A percentile compares a stretch with the other conserved stretches of the same genome.
Evolutionary conservation across 1,284 basidiomycete species (phyloP).

Genomic region (Jaminaea rosea): DNA sequence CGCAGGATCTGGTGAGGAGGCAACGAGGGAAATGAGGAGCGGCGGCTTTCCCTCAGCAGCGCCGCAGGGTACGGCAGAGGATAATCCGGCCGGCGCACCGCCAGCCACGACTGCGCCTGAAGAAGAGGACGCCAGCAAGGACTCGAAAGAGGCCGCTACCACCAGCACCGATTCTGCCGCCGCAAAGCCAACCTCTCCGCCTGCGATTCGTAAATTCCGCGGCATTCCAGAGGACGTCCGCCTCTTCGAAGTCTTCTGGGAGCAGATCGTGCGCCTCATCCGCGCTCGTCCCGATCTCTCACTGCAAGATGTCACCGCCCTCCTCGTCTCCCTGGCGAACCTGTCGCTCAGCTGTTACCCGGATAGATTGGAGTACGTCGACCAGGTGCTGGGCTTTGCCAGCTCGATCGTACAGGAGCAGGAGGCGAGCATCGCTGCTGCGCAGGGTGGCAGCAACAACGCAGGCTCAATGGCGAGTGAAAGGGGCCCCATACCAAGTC

Average conservation of each 20-base stretch:
- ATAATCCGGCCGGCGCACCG: neutral
- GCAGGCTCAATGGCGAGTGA: too few relatives aligned
- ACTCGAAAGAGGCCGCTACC: slow-evolving; percentile 16
- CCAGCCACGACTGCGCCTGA: slow-evolving; percentile 3
- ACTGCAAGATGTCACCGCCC: slow-evolving; percentile 38
- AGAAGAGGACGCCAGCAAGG: slow-evolving; percentile 14
- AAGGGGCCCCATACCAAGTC: too few relatives aligned
- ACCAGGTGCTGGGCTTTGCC: slow-evolving; percentile 44
- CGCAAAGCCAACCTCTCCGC: neutral
- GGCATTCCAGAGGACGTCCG: slow-evolving; percentile 44
- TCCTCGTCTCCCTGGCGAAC: slow-evolving; percentile 41
- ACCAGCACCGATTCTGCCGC: neutral
- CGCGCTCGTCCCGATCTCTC: slow-evolving; percentile 44
- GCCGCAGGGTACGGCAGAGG: slow-evolving; percentile 8
- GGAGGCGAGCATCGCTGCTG: slow-evolving; percentile 11
- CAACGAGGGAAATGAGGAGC: slow-evolving; percentile 12
- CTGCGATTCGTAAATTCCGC: slow-evolving; percentile 28
- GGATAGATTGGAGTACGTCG: slow-evolving; percentile 45
- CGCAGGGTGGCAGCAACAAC: neutral
- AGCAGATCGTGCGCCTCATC: slow-evolving; percentile 44
- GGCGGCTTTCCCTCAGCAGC: slow-evolving; percentile 7
- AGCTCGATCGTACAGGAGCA: slow-evolving; percentile 31
- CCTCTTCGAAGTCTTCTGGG: slow-evolving; percentile 47
- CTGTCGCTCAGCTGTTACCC: slow-evolving; percentile 45
- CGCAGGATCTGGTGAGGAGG: neutral